Conservation (phyloP, 768 basidiomycete species). For the Russula brevipes region DNA sequence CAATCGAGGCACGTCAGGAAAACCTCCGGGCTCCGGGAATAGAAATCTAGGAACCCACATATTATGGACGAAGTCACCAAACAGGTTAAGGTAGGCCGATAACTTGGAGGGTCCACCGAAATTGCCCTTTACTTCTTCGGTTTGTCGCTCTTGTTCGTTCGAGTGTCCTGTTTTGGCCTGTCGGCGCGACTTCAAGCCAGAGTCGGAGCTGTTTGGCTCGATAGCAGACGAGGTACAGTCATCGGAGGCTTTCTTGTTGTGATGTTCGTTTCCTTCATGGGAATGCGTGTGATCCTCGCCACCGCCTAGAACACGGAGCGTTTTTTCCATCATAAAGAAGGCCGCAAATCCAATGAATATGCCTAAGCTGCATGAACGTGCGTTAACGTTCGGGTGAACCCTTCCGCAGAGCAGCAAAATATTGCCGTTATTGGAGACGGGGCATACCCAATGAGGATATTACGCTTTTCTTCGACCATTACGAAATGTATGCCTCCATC, state of each 20-base stretch:
- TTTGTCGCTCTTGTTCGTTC: constrained; percentile 26
- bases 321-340: constrained; percentile 93
- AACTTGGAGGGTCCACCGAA: constrained; percentile 65
- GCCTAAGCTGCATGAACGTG: constrained; percentile 47
- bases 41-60: constrained; percentile 49
- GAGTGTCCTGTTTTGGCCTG: constrained; percentile 26
- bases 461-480: constrained; percentile 86
- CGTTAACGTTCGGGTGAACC: constrained; percentile 15
- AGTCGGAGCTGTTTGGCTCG: constrained; percentile 36
- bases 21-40: constrained; percentile 13
- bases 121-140: constrained; percentile 26
- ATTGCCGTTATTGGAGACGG: constrained; percentile 6
- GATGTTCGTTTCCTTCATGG: constrained; percentile 44
- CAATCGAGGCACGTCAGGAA: constrained; percentile 20
- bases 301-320: constrained; percentile 71
- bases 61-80: constrained; percentile 92
- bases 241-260: constrained; percentile 30
- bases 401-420: neutral
- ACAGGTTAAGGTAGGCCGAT: constrained; percentile 88
- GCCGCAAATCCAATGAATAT: constrained; percentile 84
- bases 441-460: constrained; percentile 80
- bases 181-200: constrained; percentile 42
- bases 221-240: constrained; percentile 44
- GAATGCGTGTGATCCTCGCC: constrained; percentile 58
- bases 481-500: constrained; percentile 68